Percentiles rank a stretch among this genome's conserved stretches.
Conservation (phyloP, 108 stramenopile species). For the Tribonema minus region DNA sequence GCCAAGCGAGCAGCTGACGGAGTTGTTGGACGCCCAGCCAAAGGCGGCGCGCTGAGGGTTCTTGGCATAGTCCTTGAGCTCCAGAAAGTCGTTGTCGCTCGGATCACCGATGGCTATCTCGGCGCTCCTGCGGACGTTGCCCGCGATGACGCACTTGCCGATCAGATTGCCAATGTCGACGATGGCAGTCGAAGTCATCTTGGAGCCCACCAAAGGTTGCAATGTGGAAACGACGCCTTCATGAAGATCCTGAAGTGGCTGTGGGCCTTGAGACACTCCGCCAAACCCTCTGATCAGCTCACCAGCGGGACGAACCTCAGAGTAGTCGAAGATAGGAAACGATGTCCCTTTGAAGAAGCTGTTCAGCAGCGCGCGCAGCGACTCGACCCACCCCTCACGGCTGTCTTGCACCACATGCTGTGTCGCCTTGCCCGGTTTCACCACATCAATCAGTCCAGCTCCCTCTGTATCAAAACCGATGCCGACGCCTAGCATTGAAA, state of each 20-base stretch:
- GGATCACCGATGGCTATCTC: slow-evolving; percentile 59
- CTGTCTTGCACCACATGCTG: slow-evolving; percentile 49
- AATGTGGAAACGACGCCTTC: slow-evolving; percentile 14
- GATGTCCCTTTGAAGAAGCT: slow-evolving; percentile 33
- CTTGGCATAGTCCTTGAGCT: slow-evolving; percentile 44
- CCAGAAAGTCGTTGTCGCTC: slow-evolving; percentile 39
- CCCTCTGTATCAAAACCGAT: too few species aligned
- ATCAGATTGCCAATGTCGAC: slow-evolving; percentile 60
- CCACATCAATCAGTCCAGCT: too few species aligned
- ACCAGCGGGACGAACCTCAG: slow-evolving; percentile 56
- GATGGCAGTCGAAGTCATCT: slow-evolving; percentile 49
- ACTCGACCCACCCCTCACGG: slow-evolving; percentile 58
- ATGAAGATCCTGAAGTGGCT: slow-evolving; percentile 39
- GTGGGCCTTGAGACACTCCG: slow-evolving; percentile 51
- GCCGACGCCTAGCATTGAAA: too few species aligned
- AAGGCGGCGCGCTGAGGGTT: slow-evolving; percentile 52
- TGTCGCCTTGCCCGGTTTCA: not conserved
- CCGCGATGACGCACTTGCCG: too few species aligned
- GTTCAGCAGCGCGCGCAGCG: slow-evolving; percentile 39
- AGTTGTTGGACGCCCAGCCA: slow-evolving; percentile 61
- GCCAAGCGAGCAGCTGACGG: too few species aligned
- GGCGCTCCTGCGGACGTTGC: too few species aligned
- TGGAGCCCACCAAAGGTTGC: slow-evolving; percentile 18
- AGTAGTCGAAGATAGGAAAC: slow-evolving; percentile 41
- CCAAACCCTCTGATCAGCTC: slow-evolving; percentile 56